Base-by-base conservation (phyloP, 176 grass and related monocot genomes). In the Neostapfia colusana region DNA sequence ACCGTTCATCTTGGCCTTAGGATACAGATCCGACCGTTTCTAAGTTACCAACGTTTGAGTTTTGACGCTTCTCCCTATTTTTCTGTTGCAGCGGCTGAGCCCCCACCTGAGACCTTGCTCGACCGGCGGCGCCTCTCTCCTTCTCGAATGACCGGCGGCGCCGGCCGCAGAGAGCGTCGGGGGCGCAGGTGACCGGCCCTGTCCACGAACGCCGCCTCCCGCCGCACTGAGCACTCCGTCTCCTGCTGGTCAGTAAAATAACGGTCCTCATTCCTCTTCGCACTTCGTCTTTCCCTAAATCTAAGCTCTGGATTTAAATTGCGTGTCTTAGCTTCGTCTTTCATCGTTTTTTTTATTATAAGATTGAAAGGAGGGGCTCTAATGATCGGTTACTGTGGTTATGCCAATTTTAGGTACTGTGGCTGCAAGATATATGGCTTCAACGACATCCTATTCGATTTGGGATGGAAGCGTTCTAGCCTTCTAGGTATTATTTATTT, bases 401-500 rank as follows among this genome's bases (percentile, higher is more conserved):
- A 7, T 64, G 31, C 17, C 38, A 77, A 70, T 50, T 72, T 59
- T 56, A 98, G 95, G 91, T 94, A 92, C 31, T 90, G 88, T 75
- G 91, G 92, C 56, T 76, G 62, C 80, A 98, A 98, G 79, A 88
- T 98, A 55, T 90, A 92, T 86, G 38, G 55, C 48, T 94, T 94
- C 73, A 94, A 87, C 27, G 67, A 86, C 12, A 26, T 51, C 43
- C 51, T 94, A 61, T 94, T 86, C 77, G 86, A 72, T 79, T 69
- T 92, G 51, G 95, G 95, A 75, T 69, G 61, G 58, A 74, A 61
- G 31, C n/a, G n/a, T n/a, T n/a, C n/a, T 73, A 98, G n/a, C n/a
- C n/a, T 84, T 83, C 87, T 60, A 88, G 95, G 89, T 98, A 90
- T 78, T 67, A 4, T 40, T 46, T 67, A 35, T 53, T 26, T 56